Percentiles rank a stretch among this genome's conserved stretches.
Evolutionary conservation across 345 rosid species (phyloP).

Genomic region (Eucalyptus victrix): DNA sequence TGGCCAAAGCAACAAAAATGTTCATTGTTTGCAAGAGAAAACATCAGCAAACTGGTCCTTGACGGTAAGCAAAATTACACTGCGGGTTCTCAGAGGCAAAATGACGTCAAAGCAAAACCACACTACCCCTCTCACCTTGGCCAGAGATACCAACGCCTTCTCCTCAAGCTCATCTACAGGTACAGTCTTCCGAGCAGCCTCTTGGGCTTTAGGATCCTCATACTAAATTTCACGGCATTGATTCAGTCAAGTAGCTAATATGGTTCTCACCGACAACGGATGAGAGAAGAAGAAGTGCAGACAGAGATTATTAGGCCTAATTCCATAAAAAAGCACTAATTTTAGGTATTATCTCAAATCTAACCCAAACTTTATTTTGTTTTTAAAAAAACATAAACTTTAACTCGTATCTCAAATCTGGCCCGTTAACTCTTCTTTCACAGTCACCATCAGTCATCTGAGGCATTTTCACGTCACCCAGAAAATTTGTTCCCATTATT

Average conservation of each 20-base stretch:
- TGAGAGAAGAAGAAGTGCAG: background rate
- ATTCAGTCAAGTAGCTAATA: background rate
- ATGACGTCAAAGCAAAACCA: background rate
- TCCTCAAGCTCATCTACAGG: conserved; percentile 76
- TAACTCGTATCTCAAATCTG: too few relatives aligned
- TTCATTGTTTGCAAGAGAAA: background rate
- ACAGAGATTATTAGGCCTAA: background rate
- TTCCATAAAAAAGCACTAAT: too few relatives aligned
- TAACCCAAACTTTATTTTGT: too few relatives aligned
- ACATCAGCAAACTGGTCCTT: background rate
- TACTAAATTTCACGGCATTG: conserved; percentile 27
- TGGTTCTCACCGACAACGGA: background rate
- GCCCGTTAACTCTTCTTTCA: too few relatives aligned
- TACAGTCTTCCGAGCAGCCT: conserved; percentile 74
- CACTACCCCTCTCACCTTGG: conserved; percentile 39
- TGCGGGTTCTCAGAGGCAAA: background rate
- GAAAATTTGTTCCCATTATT: too few relatives aligned
- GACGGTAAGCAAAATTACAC: background rate
- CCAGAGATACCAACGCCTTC: conserved; percentile 78
- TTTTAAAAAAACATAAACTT: too few relatives aligned
- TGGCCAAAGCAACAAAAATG: background rate
- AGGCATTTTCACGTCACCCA: too few relatives aligned
- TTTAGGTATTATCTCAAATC: too few relatives aligned
- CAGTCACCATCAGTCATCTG: too few relatives aligned
- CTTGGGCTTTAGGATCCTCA: conserved; percentile 73